Evolutionary conservation across 2,329 filamentous ascomycete genomes (phyloP), one percentile per base, ranked within the genome.

Genomic region (Cercospora sojina): DNA sequence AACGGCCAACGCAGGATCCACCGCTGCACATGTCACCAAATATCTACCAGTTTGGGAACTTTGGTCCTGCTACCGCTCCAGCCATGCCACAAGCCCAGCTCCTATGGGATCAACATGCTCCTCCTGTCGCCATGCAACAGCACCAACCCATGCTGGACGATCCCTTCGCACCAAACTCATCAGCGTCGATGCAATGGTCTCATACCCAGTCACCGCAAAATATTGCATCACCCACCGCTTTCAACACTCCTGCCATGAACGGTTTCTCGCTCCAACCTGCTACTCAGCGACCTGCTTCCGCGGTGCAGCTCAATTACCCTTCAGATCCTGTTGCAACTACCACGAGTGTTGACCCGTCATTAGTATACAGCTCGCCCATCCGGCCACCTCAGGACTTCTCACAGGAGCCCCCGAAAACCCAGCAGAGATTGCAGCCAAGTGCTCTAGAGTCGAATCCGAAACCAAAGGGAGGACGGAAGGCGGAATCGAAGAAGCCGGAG

Each of bases 1-100:
- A 66, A n/a, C 77, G 77, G 18, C 73, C 81, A 31, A 76, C 81
- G 69, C 80, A 86, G 25, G 86, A 85, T 71, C 79, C 81, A 5
- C 82, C 81, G 64, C 75, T 87, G 29, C 85, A 86, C 62, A 85
- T 86, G 68, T 87, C 86, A 2, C 85, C 85, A 5, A 84, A 87
- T 66, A 78, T 86, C 66, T 84, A 87, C 69, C 83, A 84, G 49
- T 81, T 85, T 67, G 78, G 79, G 25, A 80, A 82, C 43, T 75
- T 82, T n/a, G 84, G 83, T 25, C 82, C 85, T 9, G 81, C 83
- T 59, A 83, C 84, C 9, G 86, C 85, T n/a, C 85, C 86, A 27
- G 81, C 83, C 58, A 83, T 85, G 68, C 83, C 86, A 32, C 85
- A 87, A 61, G 79, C 84, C 43, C 80, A 81, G 60, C 74, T 85